Base-by-base conservation (phyloP, 257 asterid genomes). In the Nicotiana otophora region DNA sequence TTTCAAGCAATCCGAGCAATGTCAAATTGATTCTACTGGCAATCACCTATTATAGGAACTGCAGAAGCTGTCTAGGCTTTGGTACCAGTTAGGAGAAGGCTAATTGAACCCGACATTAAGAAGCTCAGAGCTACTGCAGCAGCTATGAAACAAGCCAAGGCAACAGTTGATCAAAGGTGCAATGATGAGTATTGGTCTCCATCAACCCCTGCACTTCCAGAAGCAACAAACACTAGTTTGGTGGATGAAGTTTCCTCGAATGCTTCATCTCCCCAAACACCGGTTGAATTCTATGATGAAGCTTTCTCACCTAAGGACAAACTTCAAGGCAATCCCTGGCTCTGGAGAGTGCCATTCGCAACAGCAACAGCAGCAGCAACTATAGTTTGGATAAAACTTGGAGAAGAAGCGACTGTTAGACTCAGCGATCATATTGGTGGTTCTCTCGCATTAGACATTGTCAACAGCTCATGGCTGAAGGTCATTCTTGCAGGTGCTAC, bases 21-120 rank as follows among this genome's bases (percentile, higher is more conserved):
- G 83, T 87, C 99, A 57, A 94, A 92, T 72, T 95, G 97, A 96
- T 66, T 95, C 16, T 95, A 95, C 89, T 95, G 99, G 99, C 88
- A 87, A 85, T 81, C 93, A 28, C 98, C 97, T 2, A 55, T 31
- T 5, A 42, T 82, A 58, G 81, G 82, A 48, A 36, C 89, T 23
- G 46, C 90, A 16, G 87, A 83, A 55, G 81, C 81, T 10, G 70
- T 63, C 46, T 87, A 82, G 14, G 61, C 42, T 63, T 74, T 86
- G 36, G 83, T 81, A 17, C 87, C 78, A 20, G 31, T 78, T 34
- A 28, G 84, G 10, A 83, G 67, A 63, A 81, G 54, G 36, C 87
- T 85, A 3, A 77, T 68, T 16, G 91, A 84, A 5, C 94, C 97
- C 2, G 81, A 72, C 55, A 26, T 94, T n/a, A 83, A 90, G 87